Evolutionary conservation across 495 filamentous ascomycete genomes (phyloP).

Genomic region (Podospora sp.): DNA sequence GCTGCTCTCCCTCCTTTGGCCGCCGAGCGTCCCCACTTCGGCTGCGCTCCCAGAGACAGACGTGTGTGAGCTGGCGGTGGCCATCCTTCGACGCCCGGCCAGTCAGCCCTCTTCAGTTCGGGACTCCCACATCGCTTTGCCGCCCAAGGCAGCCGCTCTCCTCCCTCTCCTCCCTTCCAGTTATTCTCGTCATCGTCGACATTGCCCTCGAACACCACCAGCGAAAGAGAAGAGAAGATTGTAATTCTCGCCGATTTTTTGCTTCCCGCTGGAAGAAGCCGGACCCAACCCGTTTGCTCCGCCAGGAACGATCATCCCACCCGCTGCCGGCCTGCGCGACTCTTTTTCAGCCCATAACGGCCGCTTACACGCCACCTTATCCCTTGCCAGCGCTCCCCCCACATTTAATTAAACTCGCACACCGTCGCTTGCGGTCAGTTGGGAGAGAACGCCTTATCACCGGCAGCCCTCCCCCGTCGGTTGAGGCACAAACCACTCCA

Average conservation of each 20-base stretch:
- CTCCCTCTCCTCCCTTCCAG: slow-evolving; percentile 2
- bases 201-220: not conserved
- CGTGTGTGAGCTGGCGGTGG: slow-evolving; percentile 37
- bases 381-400: slow-evolving; percentile 27
- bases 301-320: slow-evolving; percentile 1
- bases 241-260: not conserved
- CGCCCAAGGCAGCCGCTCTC: slow-evolving; percentile 11
- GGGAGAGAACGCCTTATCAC: slow-evolving; percentile 14
- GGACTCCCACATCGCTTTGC: slow-evolving; percentile 19
- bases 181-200: slow-evolving; percentile 1
- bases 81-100: slow-evolving; percentile 9
- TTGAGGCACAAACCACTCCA: slow-evolving; percentile 1
- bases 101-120: slow-evolving; percentile 25
- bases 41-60: slow-evolving; percentile 34
- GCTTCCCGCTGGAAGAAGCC: not conserved
- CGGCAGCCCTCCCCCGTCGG: slow-evolving; percentile 11
- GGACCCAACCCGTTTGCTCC: not conserved
- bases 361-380: slow-evolving; percentile 20
- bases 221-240: not conserved
- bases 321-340: slow-evolving; percentile 8
- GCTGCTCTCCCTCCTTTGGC: slow-evolving; percentile 27
- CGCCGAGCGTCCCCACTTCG: slow-evolving; percentile 28
- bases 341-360: slow-evolving; percentile 16
- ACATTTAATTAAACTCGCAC: slow-evolving; percentile 33
- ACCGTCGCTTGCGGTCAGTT: slow-evolving; percentile 28